Base-by-base conservation (phyloP, 192 early-diverging fungal species). In the Coemansia erecta region DNA sequence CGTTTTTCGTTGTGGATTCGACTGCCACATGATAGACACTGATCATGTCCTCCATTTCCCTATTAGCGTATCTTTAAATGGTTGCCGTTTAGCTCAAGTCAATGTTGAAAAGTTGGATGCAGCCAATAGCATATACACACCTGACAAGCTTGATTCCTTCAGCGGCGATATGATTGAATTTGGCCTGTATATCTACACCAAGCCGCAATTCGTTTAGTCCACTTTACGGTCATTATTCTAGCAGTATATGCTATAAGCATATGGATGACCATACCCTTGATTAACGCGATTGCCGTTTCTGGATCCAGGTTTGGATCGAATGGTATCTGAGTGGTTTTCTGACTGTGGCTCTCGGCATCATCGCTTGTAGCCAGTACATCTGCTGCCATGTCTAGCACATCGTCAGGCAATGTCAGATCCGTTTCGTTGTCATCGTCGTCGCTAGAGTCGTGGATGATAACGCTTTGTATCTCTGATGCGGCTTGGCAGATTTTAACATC, bases 1-100 rank as follows among this genome's bases (percentile, higher is more conserved):
- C 54, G 12, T 56, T 56, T 13, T 37, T 56, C 3, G 42, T 21
- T 5, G 54, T 40, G 17, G 31, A 26, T 6, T 71, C 53, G 26
- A 71, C 53, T 2, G 58, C 48, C 9, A 18, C 15, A 5, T 53
- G 24, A 33, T 64, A 71, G 6, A 35, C 60, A 43, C 42, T 22
- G 24, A 56, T 55, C 58, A 71, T 56, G 5, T 53, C 45, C 12
- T 71, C 63, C 69, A 71, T 71, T 15, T 71, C 69, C 12, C 69
- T 71, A 71, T 40, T 42, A n/a, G n/a, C n/a, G n/a, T n/a, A 13
- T 52, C 35, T 46, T 7, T 14, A 12, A 10, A 22, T 33, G 15
- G 8, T 28, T 9, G 4, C 5, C 14, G 2, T n/a, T 42, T 50
- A 41, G 17, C 10, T 22, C 35, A 44, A 17, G 13, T 2, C 39